Conservation (phyloP, 176 grass and related monocot genomes). For the Bromus sterilis region DNA sequence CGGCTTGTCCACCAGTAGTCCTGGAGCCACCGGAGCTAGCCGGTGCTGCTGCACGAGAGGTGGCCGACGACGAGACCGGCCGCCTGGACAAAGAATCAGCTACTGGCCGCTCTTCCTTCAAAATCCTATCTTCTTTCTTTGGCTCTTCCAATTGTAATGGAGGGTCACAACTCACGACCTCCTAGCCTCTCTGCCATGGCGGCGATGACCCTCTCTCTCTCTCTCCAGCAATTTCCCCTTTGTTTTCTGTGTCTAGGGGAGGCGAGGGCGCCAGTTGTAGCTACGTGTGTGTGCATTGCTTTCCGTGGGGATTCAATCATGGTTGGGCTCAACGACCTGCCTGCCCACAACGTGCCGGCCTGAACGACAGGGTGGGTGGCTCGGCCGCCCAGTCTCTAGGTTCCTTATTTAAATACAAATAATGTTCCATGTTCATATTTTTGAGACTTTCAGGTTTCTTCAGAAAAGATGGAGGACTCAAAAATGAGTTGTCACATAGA, state of each 20-base stretch:
- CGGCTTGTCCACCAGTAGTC: neutral
- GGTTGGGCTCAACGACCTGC: slow-evolving; percentile 9
- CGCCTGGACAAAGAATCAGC: neutral
- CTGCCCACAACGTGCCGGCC: slow-evolving; percentile 23
- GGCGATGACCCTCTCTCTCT: neutral
- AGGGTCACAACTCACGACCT: neutral
- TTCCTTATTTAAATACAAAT: no score
- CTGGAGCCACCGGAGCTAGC: neutral
- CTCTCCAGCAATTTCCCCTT: no score
- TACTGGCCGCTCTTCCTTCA: neutral
- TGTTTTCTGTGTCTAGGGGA: slow-evolving; percentile 3
- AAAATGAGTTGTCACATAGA: no score
- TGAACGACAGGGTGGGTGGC: slow-evolving; percentile 30
- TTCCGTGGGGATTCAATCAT: slow-evolving; percentile 25
- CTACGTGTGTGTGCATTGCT: neutral
- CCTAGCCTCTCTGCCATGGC: neutral
- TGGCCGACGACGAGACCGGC: neutral
- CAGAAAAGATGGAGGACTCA: no score
- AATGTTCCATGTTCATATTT: no score
- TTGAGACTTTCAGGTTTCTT: no score
- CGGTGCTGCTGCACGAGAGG: neutral
- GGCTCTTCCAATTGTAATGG: neutral
- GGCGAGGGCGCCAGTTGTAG: neutral
- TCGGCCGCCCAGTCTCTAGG: neutral
- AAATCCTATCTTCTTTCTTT: neutral